Evolutionary conservation across 257 asterid genomes (phyloP), one percentile per base, ranked within the genome.

Genomic region (Solanum peruvianum): DNA sequence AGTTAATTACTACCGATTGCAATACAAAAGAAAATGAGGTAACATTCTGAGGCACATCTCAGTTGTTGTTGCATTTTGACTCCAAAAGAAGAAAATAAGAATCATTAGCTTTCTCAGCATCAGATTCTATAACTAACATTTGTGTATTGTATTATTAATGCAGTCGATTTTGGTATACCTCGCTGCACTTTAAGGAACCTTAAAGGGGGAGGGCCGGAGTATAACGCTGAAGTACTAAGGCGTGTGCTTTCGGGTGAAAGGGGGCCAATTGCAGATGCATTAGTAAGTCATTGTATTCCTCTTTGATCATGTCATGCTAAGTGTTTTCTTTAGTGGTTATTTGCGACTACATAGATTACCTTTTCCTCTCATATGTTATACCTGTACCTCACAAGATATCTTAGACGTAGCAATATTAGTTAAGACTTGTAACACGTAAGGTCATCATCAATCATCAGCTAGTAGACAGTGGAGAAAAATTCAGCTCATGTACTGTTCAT

Each of bases 141-240:
- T 6, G 52, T 45, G 52, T 47, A 14, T 49, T 13, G 6, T 64
- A 23, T 23, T 49, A 29, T 86, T 62, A 33, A 33, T 33, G 88
- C 33, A 94, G 98, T 94, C 89, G 94, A 93, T 60, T 93, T 93
- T 39, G 96, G 96, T 52, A 93, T 94, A 84, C 96, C 95, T 58
- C 96, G 96, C 39, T 93, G 98, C 94, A 92, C 94, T 31, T 47
- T 94, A 86, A 94, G 91, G n/a, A 91, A 91, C 71, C 73, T 94
- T 87, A 90, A 89, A 60, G 98, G 98, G 15, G 96, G 95, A 88
- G 95, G 87, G 37, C 95, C 95, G 10, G 92, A 92, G 56, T 92
- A 92, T 90, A 94, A 94, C 9, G 95, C 98, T 3, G 91, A 87
- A 13, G 87, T 88, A 39, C 90, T 94, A 67, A 86, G 90, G 84